These are phyloP conservation scores for Leccinum subtestaceum DNA, from an alignment of 768 basidiomycete species.

Conservation along the genomic window DNA sequence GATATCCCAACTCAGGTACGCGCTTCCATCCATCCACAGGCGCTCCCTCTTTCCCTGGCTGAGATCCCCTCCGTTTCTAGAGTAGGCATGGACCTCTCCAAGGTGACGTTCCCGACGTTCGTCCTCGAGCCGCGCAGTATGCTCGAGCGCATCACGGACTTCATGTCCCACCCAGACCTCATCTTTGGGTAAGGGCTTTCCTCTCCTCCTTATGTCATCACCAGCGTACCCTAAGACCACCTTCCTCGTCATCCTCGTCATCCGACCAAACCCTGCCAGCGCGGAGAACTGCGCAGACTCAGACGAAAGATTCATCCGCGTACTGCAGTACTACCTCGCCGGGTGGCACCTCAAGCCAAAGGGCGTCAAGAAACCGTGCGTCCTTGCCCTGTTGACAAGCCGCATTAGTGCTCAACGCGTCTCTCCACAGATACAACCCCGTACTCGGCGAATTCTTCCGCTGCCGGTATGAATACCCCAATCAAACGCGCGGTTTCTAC, in stretches of 20 bases:
- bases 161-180: constrained; percentile 98
- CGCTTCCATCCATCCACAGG: constrained; percentile 3
- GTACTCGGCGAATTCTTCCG: constrained; percentile 97
- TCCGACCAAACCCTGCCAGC: constrained; percentile 39
- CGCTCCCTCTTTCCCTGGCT: constrained; percentile 5
- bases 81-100: constrained; percentile 95
- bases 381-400: constrained; percentile 5
- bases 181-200: constrained; percentile 75
- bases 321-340: constrained; percentile 93
- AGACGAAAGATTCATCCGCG: constrained; percentile 87
- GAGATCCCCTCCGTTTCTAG: constrained; percentile 37
- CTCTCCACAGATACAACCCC: constrained; percentile 80
- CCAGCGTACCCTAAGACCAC: constrained; percentile 22
- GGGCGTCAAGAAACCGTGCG: constrained; percentile 98
- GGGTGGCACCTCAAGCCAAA: constrained; percentile 99
- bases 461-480: constrained; percentile 88
- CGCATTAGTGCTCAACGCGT: constrained; percentile 6
- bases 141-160: constrained; percentile 98
- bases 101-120: constrained; percentile 92
- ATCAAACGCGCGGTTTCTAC: constrained; percentile 93
- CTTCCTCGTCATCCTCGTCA: background rate
- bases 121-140: constrained; percentile 96
- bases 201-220: constrained; percentile 11
- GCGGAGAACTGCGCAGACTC: constrained; percentile 78
- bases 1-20: constrained; percentile 85